Evolutionary conservation across 78 protist genomes (phyloP).

Genomic region (Diacronema lutheri): DNA sequence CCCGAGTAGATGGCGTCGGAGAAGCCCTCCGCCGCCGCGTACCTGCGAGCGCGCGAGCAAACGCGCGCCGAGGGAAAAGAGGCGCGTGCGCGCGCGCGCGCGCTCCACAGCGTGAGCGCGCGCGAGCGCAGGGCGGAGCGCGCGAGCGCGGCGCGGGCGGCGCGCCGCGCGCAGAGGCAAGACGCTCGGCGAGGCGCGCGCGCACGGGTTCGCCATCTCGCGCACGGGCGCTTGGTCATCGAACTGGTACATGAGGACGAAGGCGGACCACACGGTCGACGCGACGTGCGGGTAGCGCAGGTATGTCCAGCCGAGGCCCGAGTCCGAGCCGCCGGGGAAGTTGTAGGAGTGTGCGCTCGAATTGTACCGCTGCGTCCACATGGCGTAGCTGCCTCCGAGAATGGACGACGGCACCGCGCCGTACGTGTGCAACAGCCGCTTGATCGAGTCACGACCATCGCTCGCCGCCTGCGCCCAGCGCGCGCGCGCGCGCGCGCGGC

Average conservation of each 20-base stretch:
- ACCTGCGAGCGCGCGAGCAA: too few species aligned
- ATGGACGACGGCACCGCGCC: neutral
- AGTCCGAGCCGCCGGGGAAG: neutral
- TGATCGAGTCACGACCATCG: neutral
- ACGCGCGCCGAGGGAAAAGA: too few species aligned
- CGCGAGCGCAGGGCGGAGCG: too few species aligned
- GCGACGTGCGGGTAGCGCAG: slow-evolving; percentile 9
- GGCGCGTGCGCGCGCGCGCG: too few species aligned
- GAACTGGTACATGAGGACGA: neutral
- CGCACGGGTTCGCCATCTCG: neutral
- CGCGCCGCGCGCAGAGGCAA: too few species aligned
- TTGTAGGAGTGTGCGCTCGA: neutral
- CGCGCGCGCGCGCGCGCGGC: too few species aligned
- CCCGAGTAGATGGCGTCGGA: neutral
- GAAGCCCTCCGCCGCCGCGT: neutral
- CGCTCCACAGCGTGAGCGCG: too few species aligned
- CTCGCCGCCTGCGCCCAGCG: too few species aligned
- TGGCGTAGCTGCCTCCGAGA: neutral
- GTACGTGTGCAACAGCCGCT: neutral
- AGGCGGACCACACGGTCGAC: neutral
- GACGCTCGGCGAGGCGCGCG: too few species aligned
- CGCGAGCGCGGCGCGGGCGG: too few species aligned
- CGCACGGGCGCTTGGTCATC: neutral
- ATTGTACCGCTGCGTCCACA: too few species aligned
- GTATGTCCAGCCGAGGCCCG: slow-evolving; percentile 1